A percentile compares a stretch with the other conserved stretches of the same genome.
Evolutionary conservation across 495 filamentous ascomycete genomes (phyloP).

Genomic region (Daldinia bambusicola): DNA sequence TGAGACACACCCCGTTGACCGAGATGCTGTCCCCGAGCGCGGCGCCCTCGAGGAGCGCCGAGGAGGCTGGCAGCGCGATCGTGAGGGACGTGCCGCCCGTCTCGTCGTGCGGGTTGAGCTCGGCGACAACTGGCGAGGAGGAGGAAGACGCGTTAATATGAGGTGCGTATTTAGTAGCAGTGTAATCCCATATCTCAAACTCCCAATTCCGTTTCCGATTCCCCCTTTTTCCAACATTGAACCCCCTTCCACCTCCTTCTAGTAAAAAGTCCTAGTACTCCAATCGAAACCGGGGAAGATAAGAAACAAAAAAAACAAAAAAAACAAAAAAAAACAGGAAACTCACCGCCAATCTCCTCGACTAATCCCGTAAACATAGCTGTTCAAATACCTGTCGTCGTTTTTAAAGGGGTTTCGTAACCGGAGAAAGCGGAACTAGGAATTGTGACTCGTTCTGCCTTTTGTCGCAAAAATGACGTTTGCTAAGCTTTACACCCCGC

Average conservation of each 20-base stretch:
- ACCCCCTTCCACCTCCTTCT: too few species aligned
- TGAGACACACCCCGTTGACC: conserved; percentile 92
- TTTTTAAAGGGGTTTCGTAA: background rate
- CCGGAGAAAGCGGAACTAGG: background rate
- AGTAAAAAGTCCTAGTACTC: background rate
- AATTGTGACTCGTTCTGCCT: conserved; percentile 5
- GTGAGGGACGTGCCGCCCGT: conserved; percentile 89
- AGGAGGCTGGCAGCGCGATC: conserved; percentile 71
- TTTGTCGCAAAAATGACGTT: conserved; percentile 42
- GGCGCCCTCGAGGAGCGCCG: conserved; percentile 80
- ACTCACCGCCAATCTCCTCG: conserved; percentile 89
- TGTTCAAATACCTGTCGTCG: conserved; percentile 20
- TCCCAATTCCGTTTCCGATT: background rate
- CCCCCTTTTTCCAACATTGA: background rate
- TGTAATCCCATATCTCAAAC: background rate
- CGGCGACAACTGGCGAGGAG: conserved; percentile 73
- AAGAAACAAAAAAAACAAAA: too few species aligned
- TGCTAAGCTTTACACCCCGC: conserved; percentile 26
- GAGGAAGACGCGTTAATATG: background rate
- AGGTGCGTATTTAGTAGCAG: background rate
- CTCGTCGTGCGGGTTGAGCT: conserved; percentile 80
- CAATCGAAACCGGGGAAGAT: too few species aligned
- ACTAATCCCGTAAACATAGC: conserved; percentile 98
- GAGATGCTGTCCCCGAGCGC: conserved; percentile 92
- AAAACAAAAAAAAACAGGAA: background rate